phyloP scores from a whole-genome alignment of 2,329 filamentous ascomycete genomes.

The Aspergillus tubingensis region DNA sequence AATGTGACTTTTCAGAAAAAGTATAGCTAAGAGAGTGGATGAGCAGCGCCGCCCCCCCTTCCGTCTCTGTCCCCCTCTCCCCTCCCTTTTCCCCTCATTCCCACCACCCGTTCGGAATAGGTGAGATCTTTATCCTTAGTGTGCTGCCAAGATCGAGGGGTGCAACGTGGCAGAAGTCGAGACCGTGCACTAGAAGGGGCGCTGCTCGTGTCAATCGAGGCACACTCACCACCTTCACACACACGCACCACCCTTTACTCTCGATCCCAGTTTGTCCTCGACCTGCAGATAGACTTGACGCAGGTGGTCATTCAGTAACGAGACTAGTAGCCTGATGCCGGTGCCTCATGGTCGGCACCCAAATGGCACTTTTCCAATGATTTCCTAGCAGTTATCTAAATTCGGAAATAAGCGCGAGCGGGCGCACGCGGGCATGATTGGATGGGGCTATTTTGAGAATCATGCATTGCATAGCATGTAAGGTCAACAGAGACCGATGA shows the following conservation, averaged over 20 bases:
- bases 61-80: no score
- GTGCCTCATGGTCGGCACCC: background rate
- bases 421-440: background rate
- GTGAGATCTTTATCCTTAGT: slow-evolving; percentile 32
- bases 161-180: slow-evolving; percentile 26
- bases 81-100: background rate
- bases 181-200: slow-evolving; percentile 19
- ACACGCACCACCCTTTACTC: background rate
- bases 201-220: slow-evolving; percentile 5
- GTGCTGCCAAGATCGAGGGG: slow-evolving; percentile 29
- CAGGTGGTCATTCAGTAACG: slow-evolving; percentile 14
- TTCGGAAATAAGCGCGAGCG: background rate
- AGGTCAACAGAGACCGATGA: background rate
- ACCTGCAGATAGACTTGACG: slow-evolving; percentile 10
- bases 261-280: slow-evolving; percentile 1
- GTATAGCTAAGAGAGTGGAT: background rate
- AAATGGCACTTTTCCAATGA: background rate
- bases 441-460: background rate
- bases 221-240: background rate
- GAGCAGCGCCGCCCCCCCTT: background rate
- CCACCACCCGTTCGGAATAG: slow-evolving; percentile 18
- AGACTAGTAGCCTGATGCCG: no score
- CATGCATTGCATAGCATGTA: background rate
- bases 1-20: background rate
- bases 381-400: background rate